phyloP scores from a whole-genome alignment of 345 rosid species.

The Eucalyptus brandiana region DNA sequence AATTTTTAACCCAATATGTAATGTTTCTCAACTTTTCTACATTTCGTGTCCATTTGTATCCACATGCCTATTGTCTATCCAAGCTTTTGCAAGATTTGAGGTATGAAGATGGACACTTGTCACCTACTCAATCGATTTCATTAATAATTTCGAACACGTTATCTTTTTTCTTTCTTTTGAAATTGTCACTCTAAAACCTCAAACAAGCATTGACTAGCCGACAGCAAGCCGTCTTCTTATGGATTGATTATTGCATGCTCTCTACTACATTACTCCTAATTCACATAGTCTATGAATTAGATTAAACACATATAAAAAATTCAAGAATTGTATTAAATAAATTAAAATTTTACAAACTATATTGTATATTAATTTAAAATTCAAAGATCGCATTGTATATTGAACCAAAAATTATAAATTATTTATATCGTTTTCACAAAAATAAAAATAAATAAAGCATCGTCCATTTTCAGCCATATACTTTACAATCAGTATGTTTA shows the following conservation, averaged over 20 bases:
- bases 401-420: too few relatives aligned
- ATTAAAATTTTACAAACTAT: rapidly evolving
- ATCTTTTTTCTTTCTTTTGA: background rate
- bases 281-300: too few relatives aligned
- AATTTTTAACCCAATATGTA: rapidly evolving
- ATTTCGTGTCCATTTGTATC: background rate
- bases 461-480: background rate
- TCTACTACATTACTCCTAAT: too few relatives aligned
- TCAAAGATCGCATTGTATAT: rapidly evolving
- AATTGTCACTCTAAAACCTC: background rate
- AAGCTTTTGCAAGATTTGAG: background rate
- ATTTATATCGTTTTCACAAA: too few relatives aligned
- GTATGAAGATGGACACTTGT: background rate
- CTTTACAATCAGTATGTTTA: background rate
- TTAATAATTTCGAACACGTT: background rate
- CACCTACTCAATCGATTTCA: background rate
- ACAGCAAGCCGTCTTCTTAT: background rate
- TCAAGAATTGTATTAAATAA: rapidly evolving
- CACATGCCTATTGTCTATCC: background rate
- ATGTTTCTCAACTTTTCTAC: rapidly evolving
- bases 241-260: background rate
- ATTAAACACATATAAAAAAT: too few relatives aligned
- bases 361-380: background rate
- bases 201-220: background rate
- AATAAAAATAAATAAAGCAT: background rate